Conservation (phyloP, 345 rosid genomes). For the Carallia pectinifolia region DNA sequence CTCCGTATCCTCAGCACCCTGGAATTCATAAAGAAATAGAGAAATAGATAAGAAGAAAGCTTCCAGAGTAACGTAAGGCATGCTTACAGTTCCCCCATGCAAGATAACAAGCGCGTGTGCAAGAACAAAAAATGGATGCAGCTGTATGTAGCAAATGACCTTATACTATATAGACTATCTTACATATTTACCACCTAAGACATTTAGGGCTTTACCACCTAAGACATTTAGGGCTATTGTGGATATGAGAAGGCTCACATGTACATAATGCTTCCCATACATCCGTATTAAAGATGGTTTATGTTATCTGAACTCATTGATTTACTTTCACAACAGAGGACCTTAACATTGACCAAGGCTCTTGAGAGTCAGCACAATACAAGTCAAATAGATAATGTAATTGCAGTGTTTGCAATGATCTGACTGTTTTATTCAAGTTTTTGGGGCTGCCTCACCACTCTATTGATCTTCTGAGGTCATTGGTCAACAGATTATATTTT, state of each 20-base stretch:
- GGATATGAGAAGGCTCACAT: too few species aligned
- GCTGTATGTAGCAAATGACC: background rate
- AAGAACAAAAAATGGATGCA: background rate
- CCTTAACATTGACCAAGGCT: background rate
- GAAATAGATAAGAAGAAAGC: slow-evolving; percentile 1
- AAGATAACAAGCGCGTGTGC: background rate
- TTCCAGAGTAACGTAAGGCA: background rate
- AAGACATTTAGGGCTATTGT: too few species aligned
- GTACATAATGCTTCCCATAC: too few species aligned
- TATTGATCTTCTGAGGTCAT: background rate
- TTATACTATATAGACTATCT: background rate
- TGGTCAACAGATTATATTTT: background rate
- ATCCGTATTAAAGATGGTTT: too few species aligned
- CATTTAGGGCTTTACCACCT: too few species aligned
- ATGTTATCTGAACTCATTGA: too few species aligned
- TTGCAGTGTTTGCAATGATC: background rate
- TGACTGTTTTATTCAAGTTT: background rate
- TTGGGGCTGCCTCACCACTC: background rate
- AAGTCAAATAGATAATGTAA: too few species aligned
- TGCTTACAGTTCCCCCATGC: background rate
- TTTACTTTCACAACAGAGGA: too few species aligned
- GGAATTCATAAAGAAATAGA: slow-evolving; percentile 7
- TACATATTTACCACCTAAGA: background rate
- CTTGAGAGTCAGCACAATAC: too few species aligned
- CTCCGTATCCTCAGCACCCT: slow-evolving; percentile 53